These are phyloP conservation scores for Cyberlindnera xishuangbannaensis DNA, from an alignment of 805 yeast genomes.

Conservation along the genomic window DNA sequence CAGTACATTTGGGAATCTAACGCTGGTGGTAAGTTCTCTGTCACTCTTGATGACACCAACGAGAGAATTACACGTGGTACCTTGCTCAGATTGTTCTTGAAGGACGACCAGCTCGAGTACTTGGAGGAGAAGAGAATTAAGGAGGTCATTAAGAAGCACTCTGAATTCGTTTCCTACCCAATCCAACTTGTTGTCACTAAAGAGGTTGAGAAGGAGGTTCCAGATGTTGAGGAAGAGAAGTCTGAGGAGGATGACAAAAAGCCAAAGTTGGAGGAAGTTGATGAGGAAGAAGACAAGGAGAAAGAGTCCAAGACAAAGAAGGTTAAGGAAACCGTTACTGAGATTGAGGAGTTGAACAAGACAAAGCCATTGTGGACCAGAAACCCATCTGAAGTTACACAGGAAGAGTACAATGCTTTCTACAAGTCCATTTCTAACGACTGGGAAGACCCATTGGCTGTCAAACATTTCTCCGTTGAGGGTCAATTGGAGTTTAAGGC, in stretches of 20 bases:
- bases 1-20: slow-evolving; percentile 99
- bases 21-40: slow-evolving; percentile 99
- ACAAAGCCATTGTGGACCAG: slow-evolving; percentile 99
- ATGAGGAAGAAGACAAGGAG: slow-evolving; percentile 63
- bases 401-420: slow-evolving; percentile 98
- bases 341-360: slow-evolving; percentile 97
- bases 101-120: slow-evolving; percentile 98
- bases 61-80: slow-evolving; percentile 95
- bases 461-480: slow-evolving; percentile 98
- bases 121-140: slow-evolving; percentile 99
- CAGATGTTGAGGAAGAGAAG: slow-evolving; percentile 63
- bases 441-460: slow-evolving; percentile 99
- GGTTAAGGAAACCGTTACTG: slow-evolving; percentile 88
- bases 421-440: slow-evolving; percentile 99
- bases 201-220: slow-evolving; percentile 98
- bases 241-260: slow-evolving; percentile 56
- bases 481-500: slow-evolving; percentile 99
- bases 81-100: slow-evolving; percentile 88
- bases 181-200: slow-evolving; percentile 96
- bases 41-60: slow-evolving; percentile 81
- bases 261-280: slow-evolving; percentile 73
- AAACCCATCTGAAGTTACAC: slow-evolving; percentile 94
- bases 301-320: slow-evolving; percentile 73
- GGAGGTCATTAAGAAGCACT: slow-evolving; percentile 99
- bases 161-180: slow-evolving; percentile 99